Conservation (phyloP, 176 grass and related monocot genomes). For the Zoysia pacifica region DNA sequence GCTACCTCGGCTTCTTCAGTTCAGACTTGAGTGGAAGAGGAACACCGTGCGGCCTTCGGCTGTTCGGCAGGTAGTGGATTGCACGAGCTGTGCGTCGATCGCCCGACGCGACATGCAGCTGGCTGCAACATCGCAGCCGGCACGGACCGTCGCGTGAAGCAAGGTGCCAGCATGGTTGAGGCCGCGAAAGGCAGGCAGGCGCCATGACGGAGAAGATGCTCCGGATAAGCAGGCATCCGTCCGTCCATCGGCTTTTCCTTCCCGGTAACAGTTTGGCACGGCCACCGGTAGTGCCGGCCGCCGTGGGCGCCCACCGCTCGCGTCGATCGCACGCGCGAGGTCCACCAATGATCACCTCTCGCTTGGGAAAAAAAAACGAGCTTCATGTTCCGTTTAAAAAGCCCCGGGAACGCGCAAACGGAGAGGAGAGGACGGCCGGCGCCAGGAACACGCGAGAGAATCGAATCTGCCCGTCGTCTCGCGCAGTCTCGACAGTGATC, state of each 20-base stretch:
- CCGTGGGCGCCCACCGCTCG: slow-evolving; percentile 8
- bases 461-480: too few species aligned
- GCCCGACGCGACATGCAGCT: too few species aligned
- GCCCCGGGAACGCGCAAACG: background rate
- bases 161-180: too few species aligned
- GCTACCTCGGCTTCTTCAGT: too few species aligned
- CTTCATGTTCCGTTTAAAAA: background rate
- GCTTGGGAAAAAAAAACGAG: background rate
- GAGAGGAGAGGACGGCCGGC: background rate
- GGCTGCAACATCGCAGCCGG: too few species aligned
- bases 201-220: background rate
- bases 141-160: too few species aligned
- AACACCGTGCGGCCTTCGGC: too few species aligned
- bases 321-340: slow-evolving; percentile 9
- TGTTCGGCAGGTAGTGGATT: too few species aligned
- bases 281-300: slow-evolving; percentile 1
- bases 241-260: background rate
- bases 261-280: background rate
- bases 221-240: background rate
- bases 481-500: background rate
- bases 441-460: background rate
- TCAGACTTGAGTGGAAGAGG: too few species aligned
- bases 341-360: background rate
- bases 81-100: too few species aligned
- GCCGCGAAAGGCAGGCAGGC: too few species aligned